A percentile compares a stretch with the other conserved stretches of the same genome.
Conservation (phyloP, 345 rosid genomes). For the Eucalyptus curtisii region DNA sequence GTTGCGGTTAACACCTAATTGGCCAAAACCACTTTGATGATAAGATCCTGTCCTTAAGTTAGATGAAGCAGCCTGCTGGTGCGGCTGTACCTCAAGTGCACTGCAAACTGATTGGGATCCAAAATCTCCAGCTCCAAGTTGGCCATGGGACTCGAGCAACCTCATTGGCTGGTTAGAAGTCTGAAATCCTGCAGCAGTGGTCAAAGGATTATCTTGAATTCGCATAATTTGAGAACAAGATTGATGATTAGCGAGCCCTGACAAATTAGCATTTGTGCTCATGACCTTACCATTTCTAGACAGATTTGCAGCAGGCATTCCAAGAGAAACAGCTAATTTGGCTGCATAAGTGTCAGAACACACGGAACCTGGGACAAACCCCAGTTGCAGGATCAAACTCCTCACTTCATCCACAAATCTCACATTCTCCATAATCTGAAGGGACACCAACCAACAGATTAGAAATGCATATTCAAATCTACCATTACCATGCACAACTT, state of each 20-base stretch:
- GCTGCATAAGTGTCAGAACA: constrained; percentile 33
- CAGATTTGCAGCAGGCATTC: constrained; percentile 8
- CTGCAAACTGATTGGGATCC: constrained; percentile 5
- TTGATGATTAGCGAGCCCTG: constrained; percentile 6
- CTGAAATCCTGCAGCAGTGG: constrained; percentile 3
- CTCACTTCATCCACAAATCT: constrained; percentile 70
- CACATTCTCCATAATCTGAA: constrained; percentile 78
- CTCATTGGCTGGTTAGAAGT: background rate
- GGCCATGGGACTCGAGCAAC: background rate
- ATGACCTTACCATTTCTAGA: constrained; percentile 7
- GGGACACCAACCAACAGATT: background rate
- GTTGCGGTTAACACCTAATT: background rate
- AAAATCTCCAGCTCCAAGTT: background rate
- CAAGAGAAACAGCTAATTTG: constrained; percentile 29
- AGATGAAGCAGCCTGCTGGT: constrained; percentile 3
- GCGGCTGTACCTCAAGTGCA: background rate
- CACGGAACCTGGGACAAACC: constrained; percentile 66
- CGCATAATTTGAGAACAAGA: background rate
- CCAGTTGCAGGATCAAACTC: constrained; percentile 65
- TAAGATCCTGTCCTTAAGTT: background rate
- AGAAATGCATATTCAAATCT: background rate
- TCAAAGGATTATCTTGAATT: constrained; percentile 1
- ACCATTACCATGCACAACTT: background rate
- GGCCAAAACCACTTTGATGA: background rate
- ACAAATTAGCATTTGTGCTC: background rate